phyloP scores from a whole-genome alignment of 306 rosid genomes.

The Cercis canadensis region DNA sequence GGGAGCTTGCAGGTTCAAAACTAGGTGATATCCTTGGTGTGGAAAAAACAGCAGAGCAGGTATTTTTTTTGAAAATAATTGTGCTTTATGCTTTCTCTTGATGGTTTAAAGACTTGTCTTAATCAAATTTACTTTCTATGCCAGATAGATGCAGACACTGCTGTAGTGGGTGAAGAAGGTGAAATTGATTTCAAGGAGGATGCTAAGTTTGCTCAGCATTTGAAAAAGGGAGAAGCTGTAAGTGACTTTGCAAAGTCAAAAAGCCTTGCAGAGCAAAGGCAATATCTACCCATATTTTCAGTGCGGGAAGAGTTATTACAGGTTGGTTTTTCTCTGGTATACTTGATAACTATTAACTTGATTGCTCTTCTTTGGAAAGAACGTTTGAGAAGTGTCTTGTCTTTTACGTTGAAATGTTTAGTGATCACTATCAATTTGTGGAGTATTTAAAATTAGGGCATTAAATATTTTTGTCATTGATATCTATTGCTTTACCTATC shows the following conservation, averaged over 20 bases:
- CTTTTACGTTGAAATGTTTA: not conserved
- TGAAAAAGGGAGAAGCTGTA: conserved; percentile 94
- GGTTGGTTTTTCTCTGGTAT: conserved; percentile 54
- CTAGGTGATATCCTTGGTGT: conserved; percentile 97
- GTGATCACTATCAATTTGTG: conserved; percentile 19
- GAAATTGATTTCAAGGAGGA: conserved; percentile 98
- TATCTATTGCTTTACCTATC: conserved; percentile 3
- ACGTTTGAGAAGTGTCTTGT: conserved; percentile 4
- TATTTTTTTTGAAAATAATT: conserved; percentile 40
- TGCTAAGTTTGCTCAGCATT: conserved; percentile 94
- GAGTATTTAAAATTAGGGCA: conserved; percentile 24
- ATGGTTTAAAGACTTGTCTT: conserved; percentile 26
- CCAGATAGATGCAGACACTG: conserved; percentile 97
- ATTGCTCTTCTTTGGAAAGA: conserved; percentile 26
- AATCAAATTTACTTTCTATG: conserved; percentile 22
- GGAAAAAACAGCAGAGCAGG: conserved; percentile 96
- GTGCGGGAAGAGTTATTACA: conserved; percentile 92
- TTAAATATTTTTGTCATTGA: conserved; percentile 7
- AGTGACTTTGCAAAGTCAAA: conserved; percentile 96
- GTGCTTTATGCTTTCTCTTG: conserved; percentile 32
- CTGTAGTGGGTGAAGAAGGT: conserved; percentile 87
- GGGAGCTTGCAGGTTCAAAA: conserved; percentile 99
- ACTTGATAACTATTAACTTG: not conserved
- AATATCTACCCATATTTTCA: conserved; percentile 92
- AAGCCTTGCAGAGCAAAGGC: conserved; percentile 86